These are phyloP conservation scores for Ascodesmis nigricans DNA, from an alignment of 495 filamentous ascomycete species.

Conservation along the genomic window DNA sequence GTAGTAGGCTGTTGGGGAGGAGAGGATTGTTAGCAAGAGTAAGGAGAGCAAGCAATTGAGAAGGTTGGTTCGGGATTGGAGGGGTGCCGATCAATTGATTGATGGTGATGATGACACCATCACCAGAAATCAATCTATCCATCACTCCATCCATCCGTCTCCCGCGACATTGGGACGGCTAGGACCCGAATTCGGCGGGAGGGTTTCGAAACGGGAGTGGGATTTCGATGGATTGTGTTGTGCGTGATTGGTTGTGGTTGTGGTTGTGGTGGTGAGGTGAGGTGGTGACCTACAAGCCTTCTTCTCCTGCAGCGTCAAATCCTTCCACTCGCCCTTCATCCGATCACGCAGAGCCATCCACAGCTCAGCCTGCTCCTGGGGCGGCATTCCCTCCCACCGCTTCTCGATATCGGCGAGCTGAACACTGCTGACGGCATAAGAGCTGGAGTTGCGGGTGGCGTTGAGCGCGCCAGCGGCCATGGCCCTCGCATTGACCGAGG, in stretches of 20 bases:
- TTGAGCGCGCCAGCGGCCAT: no score
- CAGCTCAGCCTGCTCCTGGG: conserved; percentile 94
- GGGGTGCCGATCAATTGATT: no score
- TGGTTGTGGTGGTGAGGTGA: conserved; percentile 1
- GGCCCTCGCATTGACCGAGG: no score
- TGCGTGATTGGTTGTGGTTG: not conserved
- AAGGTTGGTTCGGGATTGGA: no score
- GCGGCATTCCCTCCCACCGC: conserved; percentile 91
- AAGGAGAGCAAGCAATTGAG: conserved; percentile 5
- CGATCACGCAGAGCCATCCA: conserved; percentile 96
- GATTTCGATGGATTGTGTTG: not conserved
- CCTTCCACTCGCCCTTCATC: conserved; percentile 93
- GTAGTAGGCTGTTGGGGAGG: conserved; percentile 68
- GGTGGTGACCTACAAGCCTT: conserved; percentile 97
- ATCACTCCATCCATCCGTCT: no score
- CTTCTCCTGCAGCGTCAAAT: conserved; percentile 90
- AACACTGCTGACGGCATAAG: conserved; percentile 90
- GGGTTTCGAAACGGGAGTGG: no score
- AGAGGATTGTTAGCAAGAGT: conserved; percentile 4
- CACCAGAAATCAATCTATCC: not conserved
- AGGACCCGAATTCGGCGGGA: no score
- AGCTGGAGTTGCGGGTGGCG: conserved; percentile 43
- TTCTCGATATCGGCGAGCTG: conserved; percentile 96
- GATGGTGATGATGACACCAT: no score
- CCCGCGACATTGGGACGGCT: no score